Percentiles rank a stretch among this genome's conserved stretches.
phyloP scores from a whole-genome alignment of 139 green algal species.

The Picochlorum sp. region DNA sequence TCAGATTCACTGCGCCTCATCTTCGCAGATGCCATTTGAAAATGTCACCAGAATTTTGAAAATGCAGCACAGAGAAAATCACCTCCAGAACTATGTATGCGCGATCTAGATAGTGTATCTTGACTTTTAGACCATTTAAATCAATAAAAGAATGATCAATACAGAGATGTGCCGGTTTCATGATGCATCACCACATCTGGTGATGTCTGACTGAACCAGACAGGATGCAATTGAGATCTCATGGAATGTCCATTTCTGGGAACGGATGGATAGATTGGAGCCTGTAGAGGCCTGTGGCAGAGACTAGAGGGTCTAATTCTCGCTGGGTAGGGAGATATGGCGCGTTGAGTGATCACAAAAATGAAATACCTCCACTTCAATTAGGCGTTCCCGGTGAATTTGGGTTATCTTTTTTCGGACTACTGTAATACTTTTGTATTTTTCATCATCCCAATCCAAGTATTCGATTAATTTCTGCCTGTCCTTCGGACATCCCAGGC shows the following conservation, averaged over 20 bases:
- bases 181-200: not conserved
- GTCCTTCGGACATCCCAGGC: too few relatives aligned
- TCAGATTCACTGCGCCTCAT: too few relatives aligned
- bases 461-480: too few relatives aligned
- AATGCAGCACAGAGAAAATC: too few relatives aligned
- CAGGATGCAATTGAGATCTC: conserved; percentile 1
- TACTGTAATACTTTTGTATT: too few relatives aligned
- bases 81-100: too few relatives aligned
- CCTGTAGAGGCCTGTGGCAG: not conserved
- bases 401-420: conserved; percentile 3
- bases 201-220: conserved; percentile 5
- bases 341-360: not conserved
- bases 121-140: too few relatives aligned
- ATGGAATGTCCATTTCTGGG: not conserved
- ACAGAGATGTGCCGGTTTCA: not conserved
- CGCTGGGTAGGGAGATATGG: not conserved
- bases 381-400: conserved; percentile 1
- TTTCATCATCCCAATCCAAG: too few relatives aligned
- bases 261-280: not conserved
- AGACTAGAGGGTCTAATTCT: conserved; percentile 1
- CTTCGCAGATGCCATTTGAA: too few relatives aligned
- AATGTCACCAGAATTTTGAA: too few relatives aligned
- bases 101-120: too few relatives aligned
- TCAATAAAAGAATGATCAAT: too few relatives aligned
- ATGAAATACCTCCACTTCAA: conserved; percentile 1